Percentiles rank a stretch among this genome's conserved stretches.
Evolutionary conservation across 2,329 filamentous ascomycete genomes (phyloP).

Genomic region (Mollisiaceae sp.): DNA sequence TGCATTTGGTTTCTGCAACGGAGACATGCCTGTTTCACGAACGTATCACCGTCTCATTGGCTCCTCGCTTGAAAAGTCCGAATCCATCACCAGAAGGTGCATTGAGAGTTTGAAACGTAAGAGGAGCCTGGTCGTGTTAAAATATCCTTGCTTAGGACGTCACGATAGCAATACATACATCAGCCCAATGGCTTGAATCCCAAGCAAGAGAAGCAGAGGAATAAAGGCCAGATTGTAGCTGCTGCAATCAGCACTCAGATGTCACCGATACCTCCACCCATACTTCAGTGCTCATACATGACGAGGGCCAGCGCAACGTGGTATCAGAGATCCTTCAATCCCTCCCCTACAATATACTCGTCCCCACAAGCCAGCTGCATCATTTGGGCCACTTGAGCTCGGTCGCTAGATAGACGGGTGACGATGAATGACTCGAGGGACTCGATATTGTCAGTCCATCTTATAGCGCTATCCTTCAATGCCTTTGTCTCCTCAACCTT

Average conservation of each 20-base stretch:
- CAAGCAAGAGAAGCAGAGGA: background rate
- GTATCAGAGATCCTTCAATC: conserved; percentile 48
- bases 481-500: conserved; percentile 39
- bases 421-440: conserved; percentile 39
- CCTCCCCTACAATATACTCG: conserved; percentile 53
- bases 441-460: conserved; percentile 43
- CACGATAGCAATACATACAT: conserved; percentile 7
- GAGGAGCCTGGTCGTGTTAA: background rate
- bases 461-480: conserved; percentile 37
- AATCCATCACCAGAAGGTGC: background rate
- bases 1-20: conserved; percentile 4
- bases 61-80: background rate
- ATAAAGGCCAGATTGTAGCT: conserved; percentile 1
- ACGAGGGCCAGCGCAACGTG: background rate
- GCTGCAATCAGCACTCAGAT: background rate
- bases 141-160: background rate
- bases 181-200: background rate
- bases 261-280: background rate
- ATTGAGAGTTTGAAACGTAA: too few species aligned
- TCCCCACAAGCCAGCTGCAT: conserved; percentile 50
- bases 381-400: conserved; percentile 43
- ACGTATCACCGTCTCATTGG: background rate
- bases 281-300: background rate
- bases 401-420: conserved; percentile 38
- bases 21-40: conserved; percentile 3